Conservation (phyloP, 495 filamentous ascomycete species). For the Penicillium samsonianum region DNA sequence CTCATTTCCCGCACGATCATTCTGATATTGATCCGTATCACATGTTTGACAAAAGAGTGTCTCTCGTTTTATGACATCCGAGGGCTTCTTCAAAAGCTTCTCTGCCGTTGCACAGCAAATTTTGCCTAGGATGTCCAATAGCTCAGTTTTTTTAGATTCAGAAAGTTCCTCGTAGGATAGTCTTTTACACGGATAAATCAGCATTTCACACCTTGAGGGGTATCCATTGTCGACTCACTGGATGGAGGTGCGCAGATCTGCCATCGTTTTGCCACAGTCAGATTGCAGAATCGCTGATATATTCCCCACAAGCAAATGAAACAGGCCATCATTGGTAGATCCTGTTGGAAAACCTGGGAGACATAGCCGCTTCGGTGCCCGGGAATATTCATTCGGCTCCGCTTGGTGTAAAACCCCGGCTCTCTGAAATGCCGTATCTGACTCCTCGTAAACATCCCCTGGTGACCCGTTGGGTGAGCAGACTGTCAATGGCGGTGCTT, state of each 20-base stretch:
- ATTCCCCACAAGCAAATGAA: slow-evolving; percentile 24
- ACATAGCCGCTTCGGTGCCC: slow-evolving; percentile 34
- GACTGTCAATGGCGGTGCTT: neutral
- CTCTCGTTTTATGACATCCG: slow-evolving; percentile 21
- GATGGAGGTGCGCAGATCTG: slow-evolving; percentile 27
- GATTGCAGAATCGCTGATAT: slow-evolving; percentile 24
- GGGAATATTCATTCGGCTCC: slow-evolving; percentile 17
- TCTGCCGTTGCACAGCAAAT: slow-evolving; percentile 48
- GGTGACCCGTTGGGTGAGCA: neutral
- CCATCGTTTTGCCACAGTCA: slow-evolving; percentile 21
- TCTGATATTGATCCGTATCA: slow-evolving; percentile 28
- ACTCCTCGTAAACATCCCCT: neutral
- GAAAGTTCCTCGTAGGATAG: slow-evolving; percentile 26
- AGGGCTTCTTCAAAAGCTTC: slow-evolving; percentile 19
- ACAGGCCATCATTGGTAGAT: slow-evolving; percentile 8
- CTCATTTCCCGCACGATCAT: slow-evolving; percentile 22
- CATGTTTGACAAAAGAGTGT: slow-evolving; percentile 41
- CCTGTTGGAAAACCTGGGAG: slow-evolving; percentile 11
- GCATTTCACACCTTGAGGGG: neutral
- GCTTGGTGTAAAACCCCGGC: slow-evolving; percentile 1
- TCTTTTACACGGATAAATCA: slow-evolving; percentile 22
- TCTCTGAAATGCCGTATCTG: slow-evolving; percentile 13
- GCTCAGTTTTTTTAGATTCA: slow-evolving; percentile 35
- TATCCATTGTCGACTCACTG: slow-evolving; percentile 30
- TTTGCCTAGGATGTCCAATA: slow-evolving; percentile 39